Evolutionary conservation across 805 yeast genomes (phyloP).

Genomic region (Metschnikowia noctiluminum): DNA sequence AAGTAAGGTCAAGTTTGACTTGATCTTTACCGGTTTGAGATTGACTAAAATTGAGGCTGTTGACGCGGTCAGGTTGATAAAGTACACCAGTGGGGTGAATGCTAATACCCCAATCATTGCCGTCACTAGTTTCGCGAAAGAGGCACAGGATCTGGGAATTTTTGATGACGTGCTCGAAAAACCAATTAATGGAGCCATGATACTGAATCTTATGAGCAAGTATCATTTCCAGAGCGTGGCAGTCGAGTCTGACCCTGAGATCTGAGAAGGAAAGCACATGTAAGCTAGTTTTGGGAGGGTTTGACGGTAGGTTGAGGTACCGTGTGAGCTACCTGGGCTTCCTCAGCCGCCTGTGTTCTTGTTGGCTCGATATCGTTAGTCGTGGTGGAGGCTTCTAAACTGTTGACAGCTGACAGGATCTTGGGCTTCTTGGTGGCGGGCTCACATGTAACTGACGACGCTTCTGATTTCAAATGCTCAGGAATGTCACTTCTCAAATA

Average conservation of each 20-base stretch:
- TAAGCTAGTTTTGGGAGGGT: background rate
- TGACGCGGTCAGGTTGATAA: constrained; percentile 75
- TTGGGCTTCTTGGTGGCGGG: constrained; percentile 1
- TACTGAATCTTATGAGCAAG: constrained; percentile 11
- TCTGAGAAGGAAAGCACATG: background rate
- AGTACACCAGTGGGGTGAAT: constrained; percentile 74
- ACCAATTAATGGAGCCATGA: constrained; percentile 43
- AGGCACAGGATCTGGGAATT: constrained; percentile 50
- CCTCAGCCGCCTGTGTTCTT: background rate
- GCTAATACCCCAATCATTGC: constrained; percentile 75
- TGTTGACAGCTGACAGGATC: background rate
- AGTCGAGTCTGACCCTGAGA: constrained; percentile 17
- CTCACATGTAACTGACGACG: background rate
- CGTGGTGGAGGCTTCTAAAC: background rate
- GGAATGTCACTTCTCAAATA: constrained; percentile 44
- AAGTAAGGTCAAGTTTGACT: constrained; percentile 78
- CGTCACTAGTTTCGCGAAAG: constrained; percentile 65
- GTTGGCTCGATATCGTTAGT: background rate
- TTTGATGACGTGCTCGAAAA: constrained; percentile 75
- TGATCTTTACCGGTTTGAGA: constrained; percentile 73
- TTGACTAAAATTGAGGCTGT: constrained; percentile 64
- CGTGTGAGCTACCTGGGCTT: background rate
- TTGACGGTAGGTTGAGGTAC: background rate
- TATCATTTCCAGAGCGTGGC: constrained; percentile 13
- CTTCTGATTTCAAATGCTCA: background rate